Evolutionary conservation across 768 basidiomycete genomes (phyloP).

Genomic region (Leccinellum albellum): DNA sequence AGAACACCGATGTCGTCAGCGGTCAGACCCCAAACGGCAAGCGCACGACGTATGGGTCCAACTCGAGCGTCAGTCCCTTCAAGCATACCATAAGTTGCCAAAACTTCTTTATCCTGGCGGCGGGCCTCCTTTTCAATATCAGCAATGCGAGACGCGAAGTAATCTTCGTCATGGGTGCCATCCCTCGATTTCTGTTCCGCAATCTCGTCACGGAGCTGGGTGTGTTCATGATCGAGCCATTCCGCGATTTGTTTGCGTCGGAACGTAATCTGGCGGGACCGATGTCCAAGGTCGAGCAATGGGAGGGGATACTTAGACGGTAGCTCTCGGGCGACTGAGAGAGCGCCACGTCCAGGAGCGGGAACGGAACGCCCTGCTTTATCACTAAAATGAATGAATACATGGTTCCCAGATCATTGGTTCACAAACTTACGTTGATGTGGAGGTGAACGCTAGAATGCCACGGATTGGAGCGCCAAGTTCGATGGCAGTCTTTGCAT

Average conservation of each 20-base stretch:
- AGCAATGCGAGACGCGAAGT: constrained; percentile 70
- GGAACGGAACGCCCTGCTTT: constrained; percentile 98
- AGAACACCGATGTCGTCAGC: constrained; percentile 90
- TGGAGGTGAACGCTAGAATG: constrained; percentile 92
- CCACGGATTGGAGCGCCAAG: constrained; percentile 92
- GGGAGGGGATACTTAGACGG: constrained; percentile 74
- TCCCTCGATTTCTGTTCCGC: constrained; percentile 54
- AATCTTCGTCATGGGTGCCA: constrained; percentile 56
- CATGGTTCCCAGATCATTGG: background rate
- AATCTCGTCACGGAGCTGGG: constrained; percentile 77
- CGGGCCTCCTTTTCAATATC: constrained; percentile 88
- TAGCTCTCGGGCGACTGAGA: constrained; percentile 84
- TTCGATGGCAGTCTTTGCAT: constrained; percentile 90
- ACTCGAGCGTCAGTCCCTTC: constrained; percentile 82
- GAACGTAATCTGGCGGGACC: constrained; percentile 92
- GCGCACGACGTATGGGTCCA: constrained; percentile 88
- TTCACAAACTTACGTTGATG: constrained; percentile 71
- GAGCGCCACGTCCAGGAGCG: constrained; percentile 91
- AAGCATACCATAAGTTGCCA: constrained; percentile 95
- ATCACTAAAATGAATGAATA: constrained; percentile 52
- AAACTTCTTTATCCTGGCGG: constrained; percentile 88
- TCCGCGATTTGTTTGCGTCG: constrained; percentile 91
- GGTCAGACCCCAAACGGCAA: constrained; percentile 94
- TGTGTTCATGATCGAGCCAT: constrained; percentile 89
- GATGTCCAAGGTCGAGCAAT: constrained; percentile 82